phyloP scores from a whole-genome alignment of 1,284 basidiomycete species.

The Meripilus lineatus region DNA sequence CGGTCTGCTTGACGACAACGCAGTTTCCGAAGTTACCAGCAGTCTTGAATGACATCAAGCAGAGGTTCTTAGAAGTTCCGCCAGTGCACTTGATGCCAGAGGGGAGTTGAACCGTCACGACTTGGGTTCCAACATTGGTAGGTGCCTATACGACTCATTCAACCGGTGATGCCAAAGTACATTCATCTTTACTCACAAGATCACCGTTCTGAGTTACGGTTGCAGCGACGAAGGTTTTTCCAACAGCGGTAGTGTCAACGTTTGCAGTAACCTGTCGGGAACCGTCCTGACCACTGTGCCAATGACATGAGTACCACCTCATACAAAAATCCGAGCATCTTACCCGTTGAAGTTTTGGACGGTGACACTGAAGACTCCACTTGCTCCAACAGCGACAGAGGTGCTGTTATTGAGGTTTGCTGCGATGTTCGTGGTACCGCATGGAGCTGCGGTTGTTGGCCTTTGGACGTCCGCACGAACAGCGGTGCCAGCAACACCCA shows the following conservation, averaged over 20 bases:
- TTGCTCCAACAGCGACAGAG: slow-evolving; percentile 34
- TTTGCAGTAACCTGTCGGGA: slow-evolving; percentile 39
- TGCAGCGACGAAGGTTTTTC: slow-evolving; percentile 30
- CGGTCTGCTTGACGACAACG: slow-evolving; percentile 31
- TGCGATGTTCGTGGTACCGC: slow-evolving; percentile 43
- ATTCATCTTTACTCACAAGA: slow-evolving; percentile 18
- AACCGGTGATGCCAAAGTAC: not conserved
- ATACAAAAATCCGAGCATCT: slow-evolving; percentile 16
- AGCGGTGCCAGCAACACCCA: slow-evolving; percentile 40
- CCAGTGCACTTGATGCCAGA: slow-evolving; percentile 44
- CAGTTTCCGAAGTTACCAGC: slow-evolving; percentile 48
- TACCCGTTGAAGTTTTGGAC: slow-evolving; percentile 49
- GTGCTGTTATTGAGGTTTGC: slow-evolving; percentile 37
- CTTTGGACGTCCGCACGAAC: slow-evolving; percentile 41
- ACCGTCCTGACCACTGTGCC: slow-evolving; percentile 39
- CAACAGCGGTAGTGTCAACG: slow-evolving; percentile 34
- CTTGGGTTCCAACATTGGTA: slow-evolving; percentile 30
- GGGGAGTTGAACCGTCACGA: slow-evolving; percentile 39
- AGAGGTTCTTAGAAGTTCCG: slow-evolving; percentile 36
- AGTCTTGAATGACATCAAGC: slow-evolving; percentile 43
- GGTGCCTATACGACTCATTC: slow-evolving; percentile 19
- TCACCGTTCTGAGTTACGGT: slow-evolving; percentile 35
- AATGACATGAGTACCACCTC: slow-evolving; percentile 1
- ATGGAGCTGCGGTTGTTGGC: slow-evolving; percentile 34
- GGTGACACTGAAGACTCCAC: slow-evolving; percentile 40